Evolutionary conservation across 768 basidiomycete genomes (phyloP), one percentile per base, ranked within the genome.

Genomic region (Kwoniella bestiolae): DNA sequence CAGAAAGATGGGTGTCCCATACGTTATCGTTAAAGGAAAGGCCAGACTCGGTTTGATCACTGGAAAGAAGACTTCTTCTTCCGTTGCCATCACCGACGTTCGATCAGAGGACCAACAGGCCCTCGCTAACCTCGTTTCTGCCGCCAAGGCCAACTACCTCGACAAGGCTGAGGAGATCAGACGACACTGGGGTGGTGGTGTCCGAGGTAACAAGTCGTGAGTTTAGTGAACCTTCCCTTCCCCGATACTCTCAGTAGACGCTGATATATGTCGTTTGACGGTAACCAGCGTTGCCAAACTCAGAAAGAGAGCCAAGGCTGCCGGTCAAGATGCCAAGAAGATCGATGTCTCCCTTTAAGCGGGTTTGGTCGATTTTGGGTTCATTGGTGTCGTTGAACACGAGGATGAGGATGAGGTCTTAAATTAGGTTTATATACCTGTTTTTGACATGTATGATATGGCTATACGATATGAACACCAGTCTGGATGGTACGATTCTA

Each of bases 1-100:
- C 86, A 90, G 93, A 83, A 97, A 98, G 89, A 97, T 97, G 94
- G 94, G 94, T 82, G 91, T 97, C 34, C 94, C 94, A 55, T 97
- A 98, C 84, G 92, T 94, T 70, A 96, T 99, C 72, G 94, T 95
- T 75, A 97, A 97, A 77, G 90, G 91, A 84, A 97, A 97, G 85
- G 92, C 95, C 62, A 91, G 95, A 81, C 91, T 98, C 78, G 95
- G 95, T 74, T 92, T 94, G 6, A 93, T 97, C 68, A 73, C 74
- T 49, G 92, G 96, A 87, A 96, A 96, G 89, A 97, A 97, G 88
- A 97, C 94, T 56, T 89, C 94, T 50, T 90, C 94, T 58, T 90
- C 94, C 58, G 83, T 96, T 60, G 90, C 91, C 44, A 82, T 99
- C 65, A 91, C 94, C 83, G 95, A 99, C 25, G 95, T 99, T 78